Evolutionary conservation across 129 eudicot species (phyloP).

Genomic region (Flaveria robusta): DNA sequence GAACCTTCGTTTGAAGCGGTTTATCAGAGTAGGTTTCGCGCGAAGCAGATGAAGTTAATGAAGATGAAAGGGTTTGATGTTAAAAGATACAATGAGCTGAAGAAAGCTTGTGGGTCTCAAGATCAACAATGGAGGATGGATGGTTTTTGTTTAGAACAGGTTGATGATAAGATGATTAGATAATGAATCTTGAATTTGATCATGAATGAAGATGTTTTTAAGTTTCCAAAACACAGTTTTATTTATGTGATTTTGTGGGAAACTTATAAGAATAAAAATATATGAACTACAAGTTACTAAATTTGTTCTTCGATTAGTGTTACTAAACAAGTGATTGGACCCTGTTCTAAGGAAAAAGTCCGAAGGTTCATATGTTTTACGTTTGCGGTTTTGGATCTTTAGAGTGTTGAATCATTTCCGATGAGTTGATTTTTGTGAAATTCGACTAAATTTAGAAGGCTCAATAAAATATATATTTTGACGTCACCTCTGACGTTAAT

Average conservation of each 20-base stretch:
- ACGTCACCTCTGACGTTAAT: no score
- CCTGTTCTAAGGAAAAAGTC: background rate
- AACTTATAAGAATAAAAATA: background rate
- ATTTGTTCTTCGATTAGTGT: background rate
- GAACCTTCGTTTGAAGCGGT: slow-evolving; percentile 92
- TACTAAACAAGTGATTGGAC: background rate
- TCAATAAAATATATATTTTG: no score
- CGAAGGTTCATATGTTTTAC: background rate
- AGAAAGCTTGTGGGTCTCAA: slow-evolving; percentile 47
- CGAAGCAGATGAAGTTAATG: slow-evolving; percentile 66
- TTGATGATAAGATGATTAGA: background rate
- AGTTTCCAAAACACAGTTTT: slow-evolving; percentile 28
- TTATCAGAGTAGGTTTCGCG: slow-evolving; percentile 66
- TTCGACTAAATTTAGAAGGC: no score
- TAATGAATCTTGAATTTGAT: slow-evolving; percentile 4
- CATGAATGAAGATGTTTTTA: background rate
- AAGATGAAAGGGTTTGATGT: slow-evolving; percentile 59
- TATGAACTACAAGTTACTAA: background rate
- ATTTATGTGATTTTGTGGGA: background rate
- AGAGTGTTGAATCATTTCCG: background rate
- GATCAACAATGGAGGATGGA: slow-evolving; percentile 26
- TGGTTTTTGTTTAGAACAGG: background rate
- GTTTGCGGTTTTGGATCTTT: background rate
- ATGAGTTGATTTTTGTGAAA: background rate
- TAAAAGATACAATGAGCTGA: slow-evolving; percentile 56